These are phyloP conservation scores for Talaromyces liani DNA, from an alignment of 495 filamentous ascomycete genomes.

Conservation along the genomic window DNA sequence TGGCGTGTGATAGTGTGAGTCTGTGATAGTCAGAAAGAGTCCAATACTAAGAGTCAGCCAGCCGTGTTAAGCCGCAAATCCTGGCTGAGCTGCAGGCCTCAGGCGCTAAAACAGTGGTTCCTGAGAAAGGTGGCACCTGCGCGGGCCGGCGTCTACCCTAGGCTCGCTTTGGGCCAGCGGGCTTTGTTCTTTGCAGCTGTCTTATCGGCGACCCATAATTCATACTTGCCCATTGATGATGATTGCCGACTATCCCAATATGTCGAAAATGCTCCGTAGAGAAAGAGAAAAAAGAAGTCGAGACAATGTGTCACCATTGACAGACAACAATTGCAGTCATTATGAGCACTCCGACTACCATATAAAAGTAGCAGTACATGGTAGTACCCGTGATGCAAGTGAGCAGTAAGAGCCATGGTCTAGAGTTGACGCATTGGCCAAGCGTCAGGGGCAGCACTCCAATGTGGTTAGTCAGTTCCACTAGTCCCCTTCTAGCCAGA, in stretches of 20 bases:
- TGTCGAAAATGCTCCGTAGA: background rate
- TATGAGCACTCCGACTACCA: too few relatives aligned
- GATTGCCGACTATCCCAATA: background rate
- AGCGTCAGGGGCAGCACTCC: background rate
- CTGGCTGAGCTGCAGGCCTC: background rate
- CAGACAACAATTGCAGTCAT: background rate
- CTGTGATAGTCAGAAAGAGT: background rate
- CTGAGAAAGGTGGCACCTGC: conserved; percentile 2
- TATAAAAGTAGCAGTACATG: too few relatives aligned
- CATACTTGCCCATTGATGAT: background rate
- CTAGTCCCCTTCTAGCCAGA: background rate
- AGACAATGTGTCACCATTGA: background rate
- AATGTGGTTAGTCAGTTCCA: background rate
- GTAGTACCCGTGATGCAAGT: background rate
- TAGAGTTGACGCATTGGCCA: background rate
- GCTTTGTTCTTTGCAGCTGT: background rate
- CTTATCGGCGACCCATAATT: background rate
- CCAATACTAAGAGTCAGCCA: background rate
- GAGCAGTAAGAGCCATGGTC: background rate
- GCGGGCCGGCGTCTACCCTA: background rate
- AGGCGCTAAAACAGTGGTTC: background rate
- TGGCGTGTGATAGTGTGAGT: background rate
- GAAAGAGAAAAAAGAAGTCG: background rate
- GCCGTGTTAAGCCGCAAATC: background rate
- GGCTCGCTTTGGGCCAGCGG: background rate